These are phyloP conservation scores for Hypoxylon crocopeplum DNA, from an alignment of 495 filamentous ascomycete species.

Conservation along the genomic window DNA sequence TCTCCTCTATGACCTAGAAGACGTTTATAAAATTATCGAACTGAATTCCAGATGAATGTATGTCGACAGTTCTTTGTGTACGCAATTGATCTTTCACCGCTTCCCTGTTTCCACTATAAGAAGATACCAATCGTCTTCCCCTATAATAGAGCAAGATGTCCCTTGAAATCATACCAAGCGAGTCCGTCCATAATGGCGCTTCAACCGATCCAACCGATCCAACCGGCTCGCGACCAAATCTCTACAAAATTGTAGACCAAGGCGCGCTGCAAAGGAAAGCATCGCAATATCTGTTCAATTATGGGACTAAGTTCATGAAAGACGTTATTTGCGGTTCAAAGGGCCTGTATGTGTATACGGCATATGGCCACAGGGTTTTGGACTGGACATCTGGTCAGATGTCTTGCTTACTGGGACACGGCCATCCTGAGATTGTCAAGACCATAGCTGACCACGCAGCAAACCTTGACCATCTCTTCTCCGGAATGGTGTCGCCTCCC, in stretches of 20 bases:
- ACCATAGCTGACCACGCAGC: conserved; percentile 51
- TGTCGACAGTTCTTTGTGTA: too few species aligned
- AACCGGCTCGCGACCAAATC: too few species aligned
- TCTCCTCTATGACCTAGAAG: too few species aligned
- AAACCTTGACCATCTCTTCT: conserved; percentile 61
- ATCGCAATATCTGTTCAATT: conserved; percentile 36
- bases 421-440: conserved; percentile 61
- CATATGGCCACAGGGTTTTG: conserved; percentile 48
- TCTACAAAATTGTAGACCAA: conserved; percentile 16
- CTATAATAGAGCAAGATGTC: too few species aligned
- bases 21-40: too few species aligned
- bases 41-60: too few species aligned
- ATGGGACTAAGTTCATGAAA: conserved; percentile 34
- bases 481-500: conserved; percentile 60
- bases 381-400: conserved; percentile 66
- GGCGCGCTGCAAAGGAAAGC: conserved; percentile 18
- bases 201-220: too few species aligned
- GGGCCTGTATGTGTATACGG: conserved; percentile 39
- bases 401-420: conserved; percentile 63
- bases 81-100: too few species aligned
- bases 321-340: conserved; percentile 35
- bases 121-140: too few species aligned
- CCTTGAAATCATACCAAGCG: too few species aligned
- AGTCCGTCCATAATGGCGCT: too few species aligned
- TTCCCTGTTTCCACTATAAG: too few species aligned